Base-by-base conservation (phyloP, 805 yeast genomes). In the Suhomyces canberraensis region DNA sequence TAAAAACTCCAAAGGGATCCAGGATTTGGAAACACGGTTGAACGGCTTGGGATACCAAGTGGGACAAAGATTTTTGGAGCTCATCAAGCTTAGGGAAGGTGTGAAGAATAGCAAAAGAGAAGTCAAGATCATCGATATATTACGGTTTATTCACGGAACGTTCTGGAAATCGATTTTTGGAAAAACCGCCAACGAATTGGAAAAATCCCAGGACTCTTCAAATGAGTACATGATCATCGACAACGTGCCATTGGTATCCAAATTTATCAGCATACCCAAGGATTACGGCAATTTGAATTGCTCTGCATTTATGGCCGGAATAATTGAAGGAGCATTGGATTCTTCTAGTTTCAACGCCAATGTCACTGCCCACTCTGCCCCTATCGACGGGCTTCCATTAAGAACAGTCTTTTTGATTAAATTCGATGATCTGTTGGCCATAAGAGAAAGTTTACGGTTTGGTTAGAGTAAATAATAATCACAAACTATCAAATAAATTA, bases 321-420 rank as follows among this genome's bases (percentile, higher is more conserved):
- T 88, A 11, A 71, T 87, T 27, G 95, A 88, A 56, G 95, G 95
- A 0, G 79, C 87, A 1, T 63, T 88, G 40, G 93, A 84, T 50
- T 69, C 83, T 4, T 69, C 86, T 2, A 79, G 79, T 44, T 86
- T 86, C 52, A 78, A 73, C 37, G 89, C 91, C 11, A 69, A 65
- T 31, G 95, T 88, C 6, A 76, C 84, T n/a, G 95, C 96, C 1
- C 95, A 88, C 52, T 72, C 81, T 0, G 86, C 81, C 13, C 84
- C 85, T 1, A 59, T 71, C 2, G 82, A 74, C 2, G 75, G 69
- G 3, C 53, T 50, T 21, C 88, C 91, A 0, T 58, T 71, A 41
- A 61, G 87, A 41, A 87, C 96, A 0, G 90, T 88, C 0, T 87
- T 81, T 49, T 66, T 87, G 43, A 74, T 87, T 28, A 81, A 83